A percentile compares a stretch with the other conserved stretches of the same genome.
Conservation (phyloP, 129 eudicot species). For the Flaveria robusta region DNA sequence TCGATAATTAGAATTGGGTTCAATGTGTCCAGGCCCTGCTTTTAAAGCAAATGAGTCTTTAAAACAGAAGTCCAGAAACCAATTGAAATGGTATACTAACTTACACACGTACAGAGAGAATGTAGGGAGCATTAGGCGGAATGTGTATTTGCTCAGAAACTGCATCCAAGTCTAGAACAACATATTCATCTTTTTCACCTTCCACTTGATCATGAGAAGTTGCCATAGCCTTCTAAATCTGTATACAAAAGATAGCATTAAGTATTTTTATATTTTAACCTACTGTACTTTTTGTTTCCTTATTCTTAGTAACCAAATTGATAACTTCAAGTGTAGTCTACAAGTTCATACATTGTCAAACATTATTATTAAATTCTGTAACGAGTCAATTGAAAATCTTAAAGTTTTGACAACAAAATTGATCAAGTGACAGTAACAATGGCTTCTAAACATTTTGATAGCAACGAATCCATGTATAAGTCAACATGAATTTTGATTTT, state of each 20-base stretch:
- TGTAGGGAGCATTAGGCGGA: conserved; percentile 67
- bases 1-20: conserved; percentile 81
- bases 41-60: conserved; percentile 11
- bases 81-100: neutral
- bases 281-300: neutral
- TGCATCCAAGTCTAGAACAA: conserved; percentile 59
- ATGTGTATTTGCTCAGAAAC: conserved; percentile 55
- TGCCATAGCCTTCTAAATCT: conserved; percentile 41
- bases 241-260: conserved; percentile 1
- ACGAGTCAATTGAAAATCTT: neutral
- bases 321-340: neutral
- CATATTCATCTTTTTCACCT: conserved; percentile 60
- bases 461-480: neutral
- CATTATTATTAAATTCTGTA: neutral
- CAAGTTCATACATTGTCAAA: neutral
- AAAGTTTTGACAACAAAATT: too few species aligned
- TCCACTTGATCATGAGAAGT: conserved; percentile 21
- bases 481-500: neutral
- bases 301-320: neutral
- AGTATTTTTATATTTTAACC: neutral
- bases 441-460: neutral
- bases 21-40: conserved; percentile 89
- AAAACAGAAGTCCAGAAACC: conserved; percentile 4
- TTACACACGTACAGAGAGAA: conserved; percentile 56
- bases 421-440: too few species aligned